A percentile compares a stretch with the other conserved stretches of the same genome.
These are phyloP conservation scores for Pleurotus tuber-regium DNA, from an alignment of 768 basidiomycete species.

Conservation along the genomic window DNA sequence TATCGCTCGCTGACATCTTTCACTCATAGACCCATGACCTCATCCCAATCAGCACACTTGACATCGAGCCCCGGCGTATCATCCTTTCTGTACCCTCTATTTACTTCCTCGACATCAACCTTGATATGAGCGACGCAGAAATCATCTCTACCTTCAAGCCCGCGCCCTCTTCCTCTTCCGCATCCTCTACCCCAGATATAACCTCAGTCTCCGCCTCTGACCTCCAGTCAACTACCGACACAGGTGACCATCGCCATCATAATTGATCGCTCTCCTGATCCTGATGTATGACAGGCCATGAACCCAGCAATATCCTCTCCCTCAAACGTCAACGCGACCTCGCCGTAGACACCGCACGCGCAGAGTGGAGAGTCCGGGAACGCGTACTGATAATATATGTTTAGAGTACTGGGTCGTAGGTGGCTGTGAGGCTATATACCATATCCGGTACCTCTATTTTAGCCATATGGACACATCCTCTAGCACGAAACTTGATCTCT, in stretches of 20 bases:
- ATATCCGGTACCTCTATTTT: too few species aligned
- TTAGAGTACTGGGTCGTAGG: too few species aligned
- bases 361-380: conserved; percentile 67
- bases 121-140: conserved; percentile 53
- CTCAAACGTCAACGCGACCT: conserved; percentile 60
- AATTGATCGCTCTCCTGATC: conserved; percentile 2
- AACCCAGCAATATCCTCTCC: conserved; percentile 33
- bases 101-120: conserved; percentile 52
- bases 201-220: background rate
- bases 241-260: background rate
- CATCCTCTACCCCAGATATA: conserved; percentile 7
- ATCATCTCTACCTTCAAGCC: conserved; percentile 38
- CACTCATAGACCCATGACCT: conserved; percentile 41
- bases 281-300: conserved; percentile 18
- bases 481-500: too few species aligned
- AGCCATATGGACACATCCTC: too few species aligned
- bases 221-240: background rate
- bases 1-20: conserved; percentile 8
- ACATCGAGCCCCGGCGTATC: conserved; percentile 63
- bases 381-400: conserved; percentile 44
- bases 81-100: conserved; percentile 44
- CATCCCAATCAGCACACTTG: conserved; percentile 51
- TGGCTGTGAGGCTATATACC: too few species aligned
- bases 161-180: conserved; percentile 18
- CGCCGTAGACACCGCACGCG: conserved; percentile 58